Conservation (phyloP, 1,139 yeast species). For the Sugiyamaella novakii region DNA sequence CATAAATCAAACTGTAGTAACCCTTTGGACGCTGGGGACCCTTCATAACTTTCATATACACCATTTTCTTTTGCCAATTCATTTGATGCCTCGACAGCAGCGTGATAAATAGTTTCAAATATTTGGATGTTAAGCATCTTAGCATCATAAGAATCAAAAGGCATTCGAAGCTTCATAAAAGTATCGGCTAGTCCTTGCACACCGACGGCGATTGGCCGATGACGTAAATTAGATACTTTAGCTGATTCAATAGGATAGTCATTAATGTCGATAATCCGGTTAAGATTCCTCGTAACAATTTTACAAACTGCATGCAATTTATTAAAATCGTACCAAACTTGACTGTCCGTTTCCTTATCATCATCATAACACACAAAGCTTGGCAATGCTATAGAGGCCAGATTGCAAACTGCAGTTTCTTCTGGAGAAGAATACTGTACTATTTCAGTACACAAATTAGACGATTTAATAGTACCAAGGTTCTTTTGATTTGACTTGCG, state of each 20-base stretch:
- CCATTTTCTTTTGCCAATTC: conserved; percentile 64
- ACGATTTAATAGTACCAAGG: conserved; percentile 75
- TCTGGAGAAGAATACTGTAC: conserved; percentile 76
- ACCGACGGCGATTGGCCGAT: conserved; percentile 77
- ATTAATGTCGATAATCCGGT: conserved; percentile 67
- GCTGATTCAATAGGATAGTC: conserved; percentile 68
- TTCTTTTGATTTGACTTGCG: conserved; percentile 73
- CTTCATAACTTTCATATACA: conserved; percentile 59
- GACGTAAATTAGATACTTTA: conserved; percentile 58
- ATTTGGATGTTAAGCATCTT: conserved; percentile 62
- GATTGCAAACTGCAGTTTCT: conserved; percentile 81
- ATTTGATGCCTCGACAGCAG: conserved; percentile 69
- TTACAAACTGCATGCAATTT: conserved; percentile 64
- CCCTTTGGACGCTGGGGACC: conserved; percentile 75
- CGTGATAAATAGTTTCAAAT: conserved; percentile 82
- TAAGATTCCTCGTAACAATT: conserved; percentile 63
- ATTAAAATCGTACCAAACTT: conserved; percentile 56
- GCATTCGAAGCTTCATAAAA: conserved; percentile 62
- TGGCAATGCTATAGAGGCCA: conserved; percentile 78
- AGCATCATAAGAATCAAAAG: conserved; percentile 68
- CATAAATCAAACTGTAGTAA: conserved; percentile 70
- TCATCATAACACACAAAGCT: conserved; percentile 45
- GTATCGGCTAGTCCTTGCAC: conserved; percentile 81
- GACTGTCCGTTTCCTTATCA: conserved; percentile 34
- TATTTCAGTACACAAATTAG: conserved; percentile 81